Conservation (phyloP, 768 basidiomycete genomes). For the Fomitopsis serialis region DNA sequence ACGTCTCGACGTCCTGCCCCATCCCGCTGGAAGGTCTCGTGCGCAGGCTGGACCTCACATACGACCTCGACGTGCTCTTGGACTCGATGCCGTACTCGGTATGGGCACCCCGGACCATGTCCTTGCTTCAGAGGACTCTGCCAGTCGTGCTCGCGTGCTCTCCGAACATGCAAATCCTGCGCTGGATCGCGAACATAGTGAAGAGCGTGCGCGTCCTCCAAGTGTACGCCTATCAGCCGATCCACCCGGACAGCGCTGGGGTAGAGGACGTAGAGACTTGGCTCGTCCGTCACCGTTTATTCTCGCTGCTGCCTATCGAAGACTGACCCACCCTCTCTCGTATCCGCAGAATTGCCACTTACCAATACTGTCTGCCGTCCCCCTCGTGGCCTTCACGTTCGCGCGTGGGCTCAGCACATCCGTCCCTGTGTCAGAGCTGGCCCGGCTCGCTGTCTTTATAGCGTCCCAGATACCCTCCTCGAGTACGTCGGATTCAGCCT, state of each 20-base stretch:
- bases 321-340: too few species aligned
- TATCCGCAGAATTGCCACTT: neutral
- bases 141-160: slow-evolving; percentile 12
- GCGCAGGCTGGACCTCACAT: slow-evolving; percentile 11
- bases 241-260: neutral
- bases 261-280: neutral
- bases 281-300: neutral
- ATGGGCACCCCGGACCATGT: slow-evolving; percentile 1
- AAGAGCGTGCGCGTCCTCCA: neutral
- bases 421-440: neutral
- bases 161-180: neutral
- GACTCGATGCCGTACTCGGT: neutral
- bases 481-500: neutral
- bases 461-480: neutral
- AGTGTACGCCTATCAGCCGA: neutral
- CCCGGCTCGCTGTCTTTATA: neutral
- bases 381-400: neutral
- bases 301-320: neutral
- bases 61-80: slow-evolving; percentile 10
- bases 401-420: neutral
- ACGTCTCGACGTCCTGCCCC: slow-evolving; percentile 12
- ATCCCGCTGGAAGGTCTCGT: slow-evolving; percentile 11
- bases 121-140: slow-evolving; percentile 10
- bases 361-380: neutral
- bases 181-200: neutral